A percentile compares a stretch with the other conserved stretches of the same genome.
phyloP scores from a whole-genome alignment of 2,329 filamentous ascomycete species.

The Dothideomycetes sp. region DNA sequence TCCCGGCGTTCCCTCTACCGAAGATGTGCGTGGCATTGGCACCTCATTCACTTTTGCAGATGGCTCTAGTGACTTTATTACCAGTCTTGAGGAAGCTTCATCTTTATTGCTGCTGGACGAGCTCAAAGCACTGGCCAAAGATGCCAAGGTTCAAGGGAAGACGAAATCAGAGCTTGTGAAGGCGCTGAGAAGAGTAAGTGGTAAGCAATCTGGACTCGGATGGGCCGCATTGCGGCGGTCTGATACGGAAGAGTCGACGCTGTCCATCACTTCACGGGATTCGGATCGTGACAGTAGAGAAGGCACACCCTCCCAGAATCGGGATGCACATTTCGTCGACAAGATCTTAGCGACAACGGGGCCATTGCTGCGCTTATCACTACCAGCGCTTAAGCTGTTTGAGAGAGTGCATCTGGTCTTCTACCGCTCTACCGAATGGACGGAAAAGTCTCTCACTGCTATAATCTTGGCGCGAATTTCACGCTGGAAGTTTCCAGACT shows the following conservation, averaged over 20 bases:
- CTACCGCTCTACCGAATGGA: conserved; percentile 93
- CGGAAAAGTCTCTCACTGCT: conserved; percentile 88
- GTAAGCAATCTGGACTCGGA: conserved; percentile 63
- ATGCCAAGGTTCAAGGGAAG: conserved; percentile 76
- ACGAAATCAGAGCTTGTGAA: conserved; percentile 72
- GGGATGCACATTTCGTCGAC: conserved; percentile 61
- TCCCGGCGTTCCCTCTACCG: no score
- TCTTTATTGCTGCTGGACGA: conserved; percentile 77
- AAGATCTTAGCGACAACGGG: conserved; percentile 73
- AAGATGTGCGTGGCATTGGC: no score
- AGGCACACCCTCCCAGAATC: conserved; percentile 42
- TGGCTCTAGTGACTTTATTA: conserved; percentile 60
- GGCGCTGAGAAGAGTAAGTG: conserved; percentile 63
- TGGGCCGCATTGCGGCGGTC: conserved; percentile 57
- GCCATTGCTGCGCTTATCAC: conserved; percentile 70
- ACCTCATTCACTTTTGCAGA: conserved; percentile 69
- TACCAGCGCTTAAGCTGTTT: conserved; percentile 66
- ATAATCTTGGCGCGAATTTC: conserved; percentile 91
- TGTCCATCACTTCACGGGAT: conserved; percentile 29
- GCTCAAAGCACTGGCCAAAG: conserved; percentile 71
- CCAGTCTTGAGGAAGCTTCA: conserved; percentile 70
- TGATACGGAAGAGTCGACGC: conserved; percentile 45
- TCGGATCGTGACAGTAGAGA: conserved; percentile 23
- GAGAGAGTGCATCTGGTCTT: conserved; percentile 93
- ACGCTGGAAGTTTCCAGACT: conserved; percentile 74